These are phyloP conservation scores for Mycocentrospora acerina DNA, from an alignment of 2,329 filamentous ascomycete species.

Conservation along the genomic window DNA sequence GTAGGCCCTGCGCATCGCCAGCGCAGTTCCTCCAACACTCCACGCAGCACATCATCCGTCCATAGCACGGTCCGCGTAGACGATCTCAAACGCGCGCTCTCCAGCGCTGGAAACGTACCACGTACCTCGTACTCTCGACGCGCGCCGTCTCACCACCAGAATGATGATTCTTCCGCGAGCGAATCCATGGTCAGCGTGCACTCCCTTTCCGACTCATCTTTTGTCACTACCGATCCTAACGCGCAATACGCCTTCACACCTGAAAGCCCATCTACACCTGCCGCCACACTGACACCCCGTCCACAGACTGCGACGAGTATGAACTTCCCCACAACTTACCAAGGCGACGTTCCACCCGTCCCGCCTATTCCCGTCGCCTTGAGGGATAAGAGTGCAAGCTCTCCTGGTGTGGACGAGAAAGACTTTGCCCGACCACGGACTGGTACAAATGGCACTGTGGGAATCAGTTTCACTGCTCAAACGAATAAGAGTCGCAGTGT, in stretches of 20 bases:
- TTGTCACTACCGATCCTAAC: constrained; percentile 30
- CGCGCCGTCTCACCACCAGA: constrained; percentile 23
- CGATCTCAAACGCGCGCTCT: constrained; percentile 50
- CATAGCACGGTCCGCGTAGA: constrained; percentile 47
- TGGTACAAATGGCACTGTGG: constrained; percentile 17
- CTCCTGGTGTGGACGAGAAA: constrained; percentile 1
- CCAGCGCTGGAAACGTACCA: constrained; percentile 34
- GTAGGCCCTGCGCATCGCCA: constrained; percentile 35
- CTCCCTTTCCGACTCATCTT: constrained; percentile 65
- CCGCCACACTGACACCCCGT: constrained; percentile 25
- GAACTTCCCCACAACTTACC: constrained; percentile 4
- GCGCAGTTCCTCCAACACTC: constrained; percentile 32
- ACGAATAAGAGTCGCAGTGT: constrained; percentile 28
- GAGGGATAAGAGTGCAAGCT: constrained; percentile 16
- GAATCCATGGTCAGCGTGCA: constrained; percentile 75
- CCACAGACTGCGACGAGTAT: constrained; percentile 11
- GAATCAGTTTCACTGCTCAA: constrained; percentile 11
- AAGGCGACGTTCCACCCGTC: constrained; percentile 31
- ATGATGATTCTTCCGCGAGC: constrained; percentile 54
- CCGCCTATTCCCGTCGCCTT: constrained; percentile 36
- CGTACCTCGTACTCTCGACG: constrained; percentile 34
- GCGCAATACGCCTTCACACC: neutral
- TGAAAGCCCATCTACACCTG: constrained; percentile 22
- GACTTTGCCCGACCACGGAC: constrained; percentile 25
- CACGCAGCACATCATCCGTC: constrained; percentile 39